Base-by-base conservation (phyloP, 495 filamentous ascomycete genomes). In the Sabuloglossum arenarium region DNA sequence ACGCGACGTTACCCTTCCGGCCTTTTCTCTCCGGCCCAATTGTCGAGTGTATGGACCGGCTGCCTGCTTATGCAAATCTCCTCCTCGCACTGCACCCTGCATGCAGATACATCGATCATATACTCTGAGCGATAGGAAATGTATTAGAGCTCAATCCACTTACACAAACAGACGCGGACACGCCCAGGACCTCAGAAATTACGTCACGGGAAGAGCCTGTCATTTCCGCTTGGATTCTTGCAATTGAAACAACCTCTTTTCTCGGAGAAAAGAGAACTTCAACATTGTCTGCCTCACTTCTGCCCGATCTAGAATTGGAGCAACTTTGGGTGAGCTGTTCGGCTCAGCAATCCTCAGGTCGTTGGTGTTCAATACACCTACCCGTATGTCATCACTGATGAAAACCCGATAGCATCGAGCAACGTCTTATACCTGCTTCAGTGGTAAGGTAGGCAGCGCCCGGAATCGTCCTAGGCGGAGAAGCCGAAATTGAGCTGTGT, bases 1-100 rank as follows among this genome's bases (percentile, higher is more conserved):
- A 43, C 39, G 39, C 39, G 39, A 43, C 39, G 39, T 43, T 21
- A 9, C 16, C 11, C 34, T 14, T 51, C 2, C 47, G 27, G 6
- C 24, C 47, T 51, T 19, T 10, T 12, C 28, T 6, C 45, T 47
- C 21, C n/a, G 24, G 16, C 47, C 28, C 47, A 27, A 30, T 51
- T 11, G 47, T 30, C 47, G 11, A 30, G 23, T 19, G 28, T 16
- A 51, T 23, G 47, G 47, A 6, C 16, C 16, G 47, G 47, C 12
- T 51, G 28, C 14, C 24, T 51, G 47, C 28, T 21, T 51, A 30
- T 51, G 47, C 47, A 51, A 51, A 51, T 51, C 47, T 51, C 47
- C 47, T 51, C 24, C 47, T 43, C 12, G 12, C 12, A 27, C 47
- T 29, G 47, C 47, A 11, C 16, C 28, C 47, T 51, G 47, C 47